Evolutionary conservation across 306 rosid genomes (phyloP).

Genomic region (Quercus gilva): DNA sequence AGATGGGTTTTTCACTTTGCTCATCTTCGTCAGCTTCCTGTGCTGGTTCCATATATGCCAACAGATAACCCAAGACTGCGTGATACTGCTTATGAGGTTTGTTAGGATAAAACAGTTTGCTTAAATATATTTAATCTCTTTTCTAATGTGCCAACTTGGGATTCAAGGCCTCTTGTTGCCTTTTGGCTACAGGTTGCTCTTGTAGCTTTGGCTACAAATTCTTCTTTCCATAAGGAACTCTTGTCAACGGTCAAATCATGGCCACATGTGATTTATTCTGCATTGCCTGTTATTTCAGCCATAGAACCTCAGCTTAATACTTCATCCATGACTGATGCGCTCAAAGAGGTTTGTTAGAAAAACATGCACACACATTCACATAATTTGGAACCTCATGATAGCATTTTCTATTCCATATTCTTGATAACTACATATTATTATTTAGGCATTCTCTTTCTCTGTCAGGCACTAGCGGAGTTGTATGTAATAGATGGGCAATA

Average conservation of each 20-base stretch:
- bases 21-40: conserved; percentile 96
- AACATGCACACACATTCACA: background rate
- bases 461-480: conserved; percentile 87
- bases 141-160: conserved; percentile 7
- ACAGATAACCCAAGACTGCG: conserved; percentile 82
- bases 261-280: conserved; percentile 82
- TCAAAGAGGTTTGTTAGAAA: conserved; percentile 68
- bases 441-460: conserved; percentile 20
- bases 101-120: conserved; percentile 32
- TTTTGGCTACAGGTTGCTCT: conserved; percentile 80
- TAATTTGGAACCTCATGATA: background rate
- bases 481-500: conserved; percentile 80
- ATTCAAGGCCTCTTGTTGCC: conserved; percentile 17
- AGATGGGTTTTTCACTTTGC: conserved; percentile 99
- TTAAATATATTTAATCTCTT: background rate
- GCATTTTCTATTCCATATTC: conserved; percentile 9
- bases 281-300: conserved; percentile 83
- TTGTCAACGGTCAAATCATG: conserved; percentile 73
- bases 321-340: conserved; percentile 76
- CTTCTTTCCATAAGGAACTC: conserved; percentile 81
- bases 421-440: conserved; percentile 6
- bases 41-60: conserved; percentile 88
- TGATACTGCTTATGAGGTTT: conserved; percentile 95
- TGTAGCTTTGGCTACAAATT: conserved; percentile 88
- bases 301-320: conserved; percentile 92